Percentiles rank a stretch among this genome's conserved stretches.
Evolutionary conservation across 164 flowering plant species (phyloP).

Genomic region (Sextonia rubra): DNA sequence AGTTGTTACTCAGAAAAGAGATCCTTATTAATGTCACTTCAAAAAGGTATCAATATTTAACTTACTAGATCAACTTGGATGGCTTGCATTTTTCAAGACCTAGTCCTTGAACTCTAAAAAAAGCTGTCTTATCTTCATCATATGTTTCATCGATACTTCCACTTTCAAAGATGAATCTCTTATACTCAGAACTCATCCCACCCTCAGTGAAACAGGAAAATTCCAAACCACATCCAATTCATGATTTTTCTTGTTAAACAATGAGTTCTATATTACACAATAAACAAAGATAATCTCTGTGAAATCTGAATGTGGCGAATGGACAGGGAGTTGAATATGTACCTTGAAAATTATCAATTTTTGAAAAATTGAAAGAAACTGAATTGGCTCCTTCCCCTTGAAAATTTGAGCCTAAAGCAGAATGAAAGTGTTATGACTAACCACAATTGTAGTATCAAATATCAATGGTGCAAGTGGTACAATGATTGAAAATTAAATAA

Average conservation of each 20-base stretch:
- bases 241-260: not conserved
- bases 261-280: no score
- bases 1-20: no score
- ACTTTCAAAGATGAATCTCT: constrained; percentile 33
- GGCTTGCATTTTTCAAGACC: constrained; percentile 54
- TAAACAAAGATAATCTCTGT: constrained; percentile 1
- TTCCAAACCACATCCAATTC: not conserved
- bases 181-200: constrained; percentile 42
- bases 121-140: constrained; percentile 35
- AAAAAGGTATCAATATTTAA: constrained; percentile 5
- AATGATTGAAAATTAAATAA: not conserved
- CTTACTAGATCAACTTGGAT: constrained; percentile 66
- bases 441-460: not conserved
- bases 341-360: constrained; percentile 66
- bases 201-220: constrained; percentile 33
- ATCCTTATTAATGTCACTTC: not conserved
- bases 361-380: constrained; percentile 51
- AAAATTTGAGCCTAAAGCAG: constrained; percentile 51
- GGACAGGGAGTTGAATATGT: not conserved
- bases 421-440: constrained; percentile 1
- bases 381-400: constrained; percentile 59
- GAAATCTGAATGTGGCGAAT: not conserved
- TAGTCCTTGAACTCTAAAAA: constrained; percentile 62
- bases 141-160: constrained; percentile 41
- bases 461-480: not conserved